Conservation (phyloP, 2,329 filamentous ascomycete genomes). For the Nigrospora sphaerica region DNA sequence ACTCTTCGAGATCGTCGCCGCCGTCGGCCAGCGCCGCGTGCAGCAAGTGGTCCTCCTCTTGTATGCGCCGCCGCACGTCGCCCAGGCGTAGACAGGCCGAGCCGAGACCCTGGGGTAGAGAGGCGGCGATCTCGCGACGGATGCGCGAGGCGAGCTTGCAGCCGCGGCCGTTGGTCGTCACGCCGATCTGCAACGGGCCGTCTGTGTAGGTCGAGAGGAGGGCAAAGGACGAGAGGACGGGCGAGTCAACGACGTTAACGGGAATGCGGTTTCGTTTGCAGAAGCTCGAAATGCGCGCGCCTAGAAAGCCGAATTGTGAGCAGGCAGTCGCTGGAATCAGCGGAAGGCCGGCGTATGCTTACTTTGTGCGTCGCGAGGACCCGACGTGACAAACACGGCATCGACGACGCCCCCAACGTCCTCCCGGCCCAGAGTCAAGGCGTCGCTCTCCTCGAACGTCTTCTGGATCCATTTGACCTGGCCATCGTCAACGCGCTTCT, state of each 20-base stretch:
- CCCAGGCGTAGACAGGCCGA: constrained; percentile 72
- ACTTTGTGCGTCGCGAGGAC: constrained; percentile 37
- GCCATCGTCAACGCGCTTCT: constrained; percentile 58
- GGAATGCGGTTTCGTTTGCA: constrained; percentile 80
- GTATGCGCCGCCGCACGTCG: constrained; percentile 60
- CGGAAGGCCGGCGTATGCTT: constrained; percentile 4
- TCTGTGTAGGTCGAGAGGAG: constrained; percentile 84
- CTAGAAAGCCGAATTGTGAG: constrained; percentile 26
- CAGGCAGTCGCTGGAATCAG: too few relatives aligned
- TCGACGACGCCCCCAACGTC: constrained; percentile 78
- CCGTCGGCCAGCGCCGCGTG: constrained; percentile 27
- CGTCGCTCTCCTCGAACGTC: constrained; percentile 62
- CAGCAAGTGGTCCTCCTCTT: constrained; percentile 60
- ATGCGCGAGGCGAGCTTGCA: constrained; percentile 91
- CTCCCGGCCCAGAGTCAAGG: constrained; percentile 69
- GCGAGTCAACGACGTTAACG: constrained; percentile 85
- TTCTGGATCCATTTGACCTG: constrained; percentile 60
- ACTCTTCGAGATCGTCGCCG: constrained; percentile 44
- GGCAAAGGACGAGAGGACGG: constrained; percentile 80
- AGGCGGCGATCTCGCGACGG: constrained; percentile 76
- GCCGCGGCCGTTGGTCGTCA: constrained; percentile 90
- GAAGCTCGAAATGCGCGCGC: constrained; percentile 60
- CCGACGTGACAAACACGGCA: constrained; percentile 77
- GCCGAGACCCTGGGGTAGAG: constrained; percentile 70
- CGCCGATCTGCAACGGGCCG: constrained; percentile 86